phyloP scores from a whole-genome alignment of 805 yeast species.

The Metschnikowia aberdeeniae region DNA sequence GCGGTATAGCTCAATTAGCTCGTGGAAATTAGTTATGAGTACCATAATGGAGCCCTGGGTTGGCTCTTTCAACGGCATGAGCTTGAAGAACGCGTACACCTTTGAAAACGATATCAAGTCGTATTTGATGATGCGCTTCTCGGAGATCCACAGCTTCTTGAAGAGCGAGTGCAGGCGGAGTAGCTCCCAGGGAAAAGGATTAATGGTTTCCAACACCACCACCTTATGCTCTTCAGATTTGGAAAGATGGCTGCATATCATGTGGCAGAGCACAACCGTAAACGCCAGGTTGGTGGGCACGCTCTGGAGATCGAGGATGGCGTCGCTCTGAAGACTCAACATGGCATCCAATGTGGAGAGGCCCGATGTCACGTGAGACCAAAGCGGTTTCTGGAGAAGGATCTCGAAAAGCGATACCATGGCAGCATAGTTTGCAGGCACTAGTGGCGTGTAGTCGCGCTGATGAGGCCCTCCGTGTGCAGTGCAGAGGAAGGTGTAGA shows the following conservation, averaged over 20 bases:
- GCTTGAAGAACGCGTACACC: constrained; percentile 20
- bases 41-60: constrained; percentile 18
- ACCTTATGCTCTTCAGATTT: constrained; percentile 16
- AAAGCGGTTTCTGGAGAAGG: constrained; percentile 23
- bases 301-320: constrained; percentile 35
- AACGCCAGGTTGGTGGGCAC: constrained; percentile 29
- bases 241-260: constrained; percentile 28
- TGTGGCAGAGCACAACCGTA: constrained; percentile 19
- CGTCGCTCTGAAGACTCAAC: constrained; percentile 19
- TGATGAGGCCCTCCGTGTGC: too few species aligned
- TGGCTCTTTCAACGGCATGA: constrained; percentile 7
- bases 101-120: constrained; percentile 26
- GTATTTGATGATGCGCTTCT: constrained; percentile 13
- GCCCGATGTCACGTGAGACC: constrained; percentile 26
- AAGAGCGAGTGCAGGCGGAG: constrained; percentile 21
- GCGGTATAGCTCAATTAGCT: constrained; percentile 31
- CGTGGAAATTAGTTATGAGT: constrained; percentile 32
- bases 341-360: constrained; percentile 27
- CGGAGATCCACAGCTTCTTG: constrained; percentile 19
- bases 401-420: constrained; percentile 34
- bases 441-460: background rate
- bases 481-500: too few species aligned
- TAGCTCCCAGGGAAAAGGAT: constrained; percentile 27
- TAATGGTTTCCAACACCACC: constrained; percentile 29
- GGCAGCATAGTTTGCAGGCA: background rate